Evolutionary conservation across 495 filamentous ascomycete species (phyloP), one percentile per base, ranked within the genome.

Genomic region (Talaromyces adpressus): DNA sequence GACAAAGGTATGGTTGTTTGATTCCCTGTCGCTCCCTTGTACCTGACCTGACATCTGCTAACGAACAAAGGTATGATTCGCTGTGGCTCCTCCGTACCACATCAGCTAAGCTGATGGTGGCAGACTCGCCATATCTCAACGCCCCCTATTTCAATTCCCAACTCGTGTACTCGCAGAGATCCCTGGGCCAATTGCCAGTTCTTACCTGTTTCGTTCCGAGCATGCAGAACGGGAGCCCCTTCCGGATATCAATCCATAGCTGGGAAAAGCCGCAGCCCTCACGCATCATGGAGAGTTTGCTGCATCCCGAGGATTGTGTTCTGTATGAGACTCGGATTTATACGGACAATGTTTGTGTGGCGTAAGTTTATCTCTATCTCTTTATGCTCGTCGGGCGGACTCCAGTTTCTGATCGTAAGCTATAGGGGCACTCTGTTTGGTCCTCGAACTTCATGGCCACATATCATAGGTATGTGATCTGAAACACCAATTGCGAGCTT

Each of bases 131-230:
- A 6, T 75, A 75, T 51, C 67, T 79, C 6, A 73, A 67, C 29
- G 64, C 72, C n/a, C 61, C 68, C 18, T 69, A 73, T n/a, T 29
- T 72, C 45, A 63, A 63, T 32, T 72, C 71, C 8, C 27, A 67
- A n/a, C 73, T 71, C 63, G 70, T 65, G 39, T 63, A 68, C 25
- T 57, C 67, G 2, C 76, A 74, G 47, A 66, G 64, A 2, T 77
- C 75, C 62, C 64, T 74, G 18, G 74, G 75, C 11, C 78, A 80
- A 56, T 71, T 91, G 36, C 91, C 92, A 2, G 84, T 87, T 32
- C 81, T 96, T 63, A 89, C 88, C 1, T 88, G 86, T 63, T 96
- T 92, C 71, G 79, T 94, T 57, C 87, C 89, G 7, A 89, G 87
- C 49, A 73, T 93, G 8, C 69, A 82, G 2, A 71, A 75, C 6